Evolutionary conservation across 2,329 filamentous ascomycete species (phyloP), one percentile per base, ranked within the genome.

Genomic region (Fusarium anthophilum): DNA sequence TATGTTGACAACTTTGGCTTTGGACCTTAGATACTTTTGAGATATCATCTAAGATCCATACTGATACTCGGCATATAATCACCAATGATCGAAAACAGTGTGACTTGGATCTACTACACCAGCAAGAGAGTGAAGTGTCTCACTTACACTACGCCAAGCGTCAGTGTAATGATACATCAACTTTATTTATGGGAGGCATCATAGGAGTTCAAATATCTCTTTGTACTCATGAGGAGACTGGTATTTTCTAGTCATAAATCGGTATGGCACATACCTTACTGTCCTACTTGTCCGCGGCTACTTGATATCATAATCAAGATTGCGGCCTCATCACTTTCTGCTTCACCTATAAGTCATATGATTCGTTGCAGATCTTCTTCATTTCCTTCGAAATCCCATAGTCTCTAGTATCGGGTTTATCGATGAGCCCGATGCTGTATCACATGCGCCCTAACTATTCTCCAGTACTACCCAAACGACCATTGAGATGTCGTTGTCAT

Each of bases 401-500:
- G 26, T n/a, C 35, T 30, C n/a, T 11, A 55, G 15, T 41, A 55
- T 56, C 53, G 26, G 53, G 17, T 44, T 56, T 30, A 30, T 55
- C 24, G 22, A 26, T 7, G 30, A 55, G 47, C 26, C 56, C 28
- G 38, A 32, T 26, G 24, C 15, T 37, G 12, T 61, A 28, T 28
- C 24, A 28, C 39, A 53, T 37, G 39, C 47, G 24, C 15, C 24
- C 28, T n/a, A 28, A 43, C 18, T 44, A 57, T 51, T 9, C 17
- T n/a, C 37, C 41, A 63, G 43, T 26, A 44, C 38, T 38, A 37
- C 30, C n/a, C 35, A 50, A 37, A 14, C 44, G n/a, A 38, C 45
- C 44, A 30, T 32, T 61, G 30, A 13, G n/a, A 69, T 71, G 41
- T 68, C 45, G 24, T 64, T 47, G 63, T 74, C 71, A 74, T 74